Conservation (phyloP, 352 stramenopile species). For the Saprolegnia diclina region DNA sequence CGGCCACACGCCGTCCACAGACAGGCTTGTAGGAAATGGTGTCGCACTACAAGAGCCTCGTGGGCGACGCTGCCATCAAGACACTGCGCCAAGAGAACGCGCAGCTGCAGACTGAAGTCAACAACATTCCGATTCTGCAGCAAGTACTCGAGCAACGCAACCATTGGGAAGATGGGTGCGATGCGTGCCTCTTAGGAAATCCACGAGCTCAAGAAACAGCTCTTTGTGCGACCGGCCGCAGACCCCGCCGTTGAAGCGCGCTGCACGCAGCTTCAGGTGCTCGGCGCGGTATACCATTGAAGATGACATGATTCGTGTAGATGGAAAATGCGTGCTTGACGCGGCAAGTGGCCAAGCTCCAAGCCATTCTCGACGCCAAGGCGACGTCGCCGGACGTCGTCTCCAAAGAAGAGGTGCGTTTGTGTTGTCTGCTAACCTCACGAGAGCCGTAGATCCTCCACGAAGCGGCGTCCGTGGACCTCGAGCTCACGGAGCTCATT, state of each 20-base stretch:
- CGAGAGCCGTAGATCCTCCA: conserved; percentile 44
- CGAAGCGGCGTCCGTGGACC: conserved; percentile 61
- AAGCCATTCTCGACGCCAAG: conserved; percentile 6
- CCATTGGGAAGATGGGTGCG: neutral
- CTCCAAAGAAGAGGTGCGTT: conserved; percentile 22
- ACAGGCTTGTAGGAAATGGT: conserved; percentile 59
- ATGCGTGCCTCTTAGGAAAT: no score
- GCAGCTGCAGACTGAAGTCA: conserved; percentile 70
- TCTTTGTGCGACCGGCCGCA: conserved; percentile 27
- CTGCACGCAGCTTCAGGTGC: conserved; percentile 45
- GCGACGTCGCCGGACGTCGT: neutral
- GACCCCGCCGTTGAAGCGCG: conserved; percentile 31
- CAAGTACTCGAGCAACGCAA: conserved; percentile 29
- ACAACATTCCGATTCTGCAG: conserved; percentile 80
- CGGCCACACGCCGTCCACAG: no score
- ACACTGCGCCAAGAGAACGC: conserved; percentile 56
- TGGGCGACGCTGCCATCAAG: conserved; percentile 44
- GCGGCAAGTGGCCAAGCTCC: conserved; percentile 30
- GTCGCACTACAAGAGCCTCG: conserved; percentile 45
- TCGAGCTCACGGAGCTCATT: conserved; percentile 78
- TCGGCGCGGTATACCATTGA: no score
- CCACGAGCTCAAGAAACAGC: conserved; percentile 52
- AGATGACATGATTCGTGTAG: conserved; percentile 25
- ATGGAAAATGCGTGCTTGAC: conserved; percentile 45
- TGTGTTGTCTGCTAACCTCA: neutral